phyloP scores from a whole-genome alignment of 257 asterid genomes.

The Primulina huaijiensis region DNA sequence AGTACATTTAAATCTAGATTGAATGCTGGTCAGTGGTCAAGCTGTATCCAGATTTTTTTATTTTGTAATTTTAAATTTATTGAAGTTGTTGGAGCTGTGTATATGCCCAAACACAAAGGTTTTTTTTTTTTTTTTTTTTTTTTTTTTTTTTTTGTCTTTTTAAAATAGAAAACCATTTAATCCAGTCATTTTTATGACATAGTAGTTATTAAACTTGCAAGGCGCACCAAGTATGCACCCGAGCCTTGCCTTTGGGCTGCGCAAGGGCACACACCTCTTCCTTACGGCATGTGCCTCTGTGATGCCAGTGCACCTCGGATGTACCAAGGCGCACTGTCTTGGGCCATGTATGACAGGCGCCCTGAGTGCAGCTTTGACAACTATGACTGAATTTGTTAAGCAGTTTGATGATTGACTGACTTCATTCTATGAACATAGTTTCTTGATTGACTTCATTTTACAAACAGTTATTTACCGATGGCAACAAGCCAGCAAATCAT shows the following conservation, averaged over 20 bases:
- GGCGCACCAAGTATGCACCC: not conserved
- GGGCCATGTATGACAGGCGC: not conserved
- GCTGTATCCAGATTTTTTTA: not conserved
- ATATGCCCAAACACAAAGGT: not conserved
- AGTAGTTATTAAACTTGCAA: not conserved
- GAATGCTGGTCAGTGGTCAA: not conserved
- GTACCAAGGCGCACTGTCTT: not conserved
- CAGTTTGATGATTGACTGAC: constrained; percentile 12
- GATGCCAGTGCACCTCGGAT: not conserved
- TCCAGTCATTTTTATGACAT: not conserved
- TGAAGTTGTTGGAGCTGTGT: not conserved
- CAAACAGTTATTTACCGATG: constrained; percentile 65
- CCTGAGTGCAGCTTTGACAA: not conserved
- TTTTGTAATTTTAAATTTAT: not conserved
- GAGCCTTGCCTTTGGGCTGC: not conserved
- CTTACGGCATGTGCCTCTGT: not conserved
- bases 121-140: too few species aligned
- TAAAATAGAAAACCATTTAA: not conserved
- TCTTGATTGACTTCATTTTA: constrained; percentile 21
- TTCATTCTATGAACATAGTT: constrained; percentile 15
- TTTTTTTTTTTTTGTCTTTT: too few species aligned
- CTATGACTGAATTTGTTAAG: not conserved
- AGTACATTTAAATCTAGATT: not conserved
- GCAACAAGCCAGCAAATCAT: constrained; percentile 41
- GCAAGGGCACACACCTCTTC: not conserved